Percentiles rank a stretch among this genome's conserved stretches.
phyloP scores from a whole-genome alignment of 768 basidiomycete species.

The Lepiota brunneoincarnata region DNA sequence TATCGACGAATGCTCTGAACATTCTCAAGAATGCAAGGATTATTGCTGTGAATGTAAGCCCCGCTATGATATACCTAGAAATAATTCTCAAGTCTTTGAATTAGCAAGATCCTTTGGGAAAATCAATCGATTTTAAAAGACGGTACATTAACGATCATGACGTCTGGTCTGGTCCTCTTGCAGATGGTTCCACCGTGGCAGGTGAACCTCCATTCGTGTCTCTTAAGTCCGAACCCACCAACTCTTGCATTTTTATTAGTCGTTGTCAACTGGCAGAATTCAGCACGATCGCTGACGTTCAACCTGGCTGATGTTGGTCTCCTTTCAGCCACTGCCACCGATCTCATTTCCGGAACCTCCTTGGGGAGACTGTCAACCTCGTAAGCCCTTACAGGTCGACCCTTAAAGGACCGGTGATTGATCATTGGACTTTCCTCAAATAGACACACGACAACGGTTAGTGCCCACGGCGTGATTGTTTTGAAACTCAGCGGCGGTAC shows the following conservation, averaged over 20 bases:
- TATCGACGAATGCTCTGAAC: constrained; percentile 29
- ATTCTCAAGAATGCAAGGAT: constrained; percentile 41
- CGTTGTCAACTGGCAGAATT: constrained; percentile 43
- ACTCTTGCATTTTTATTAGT: constrained; percentile 24
- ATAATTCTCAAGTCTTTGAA: background rate
- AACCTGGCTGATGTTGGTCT: constrained; percentile 41
- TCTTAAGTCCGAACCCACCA: background rate
- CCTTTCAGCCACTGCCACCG: constrained; percentile 34
- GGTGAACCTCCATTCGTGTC: constrained; percentile 23
- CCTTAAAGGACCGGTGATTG: background rate
- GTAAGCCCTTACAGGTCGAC: constrained; percentile 22
- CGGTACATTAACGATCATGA: constrained; percentile 49
- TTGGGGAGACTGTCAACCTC: constrained; percentile 33
- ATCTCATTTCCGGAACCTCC: constrained; percentile 36
- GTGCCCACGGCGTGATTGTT: constrained; percentile 32
- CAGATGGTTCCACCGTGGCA: constrained; percentile 45
- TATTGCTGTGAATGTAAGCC: constrained; percentile 41
- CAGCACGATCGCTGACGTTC: constrained; percentile 37
- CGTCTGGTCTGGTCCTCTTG: constrained; percentile 46
- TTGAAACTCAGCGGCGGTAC: constrained; percentile 33
- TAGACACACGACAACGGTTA: constrained; percentile 35
- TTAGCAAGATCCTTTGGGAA: constrained; percentile 46
- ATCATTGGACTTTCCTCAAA: background rate
- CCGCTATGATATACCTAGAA: background rate
- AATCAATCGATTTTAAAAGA: constrained; percentile 41